Conservation (phyloP, 2,329 filamentous ascomycete genomes). For the Stagonosporopsis chrysanthemi region DNA sequence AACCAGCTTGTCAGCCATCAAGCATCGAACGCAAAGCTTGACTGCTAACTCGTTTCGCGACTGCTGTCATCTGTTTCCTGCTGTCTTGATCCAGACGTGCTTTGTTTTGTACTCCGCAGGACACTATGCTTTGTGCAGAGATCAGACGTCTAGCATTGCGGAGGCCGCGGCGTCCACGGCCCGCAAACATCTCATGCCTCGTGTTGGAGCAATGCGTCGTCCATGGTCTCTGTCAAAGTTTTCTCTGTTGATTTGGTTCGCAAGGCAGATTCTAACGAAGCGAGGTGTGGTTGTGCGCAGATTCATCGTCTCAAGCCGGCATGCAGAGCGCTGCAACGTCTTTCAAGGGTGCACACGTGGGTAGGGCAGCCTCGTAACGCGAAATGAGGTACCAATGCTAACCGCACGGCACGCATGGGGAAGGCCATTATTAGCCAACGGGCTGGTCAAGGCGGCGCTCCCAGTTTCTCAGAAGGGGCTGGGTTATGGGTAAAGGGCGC, state of each 20-base stretch:
- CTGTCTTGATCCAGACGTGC: conserved; percentile 9
- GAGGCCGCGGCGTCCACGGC: conserved; percentile 8
- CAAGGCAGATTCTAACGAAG: conserved; percentile 11
- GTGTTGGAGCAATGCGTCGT: background rate
- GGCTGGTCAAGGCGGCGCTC: conserved; percentile 5
- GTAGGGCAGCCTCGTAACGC: conserved; percentile 15
- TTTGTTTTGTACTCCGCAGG: conserved; percentile 17
- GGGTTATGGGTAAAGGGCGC: background rate
- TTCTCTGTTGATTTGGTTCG: background rate
- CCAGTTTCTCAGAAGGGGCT: background rate
- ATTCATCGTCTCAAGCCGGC: background rate
- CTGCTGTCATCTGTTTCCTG: conserved; percentile 11
- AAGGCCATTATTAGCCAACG: conserved; percentile 13
- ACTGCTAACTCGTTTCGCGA: conserved; percentile 13
- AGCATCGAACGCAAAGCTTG: conserved; percentile 16
- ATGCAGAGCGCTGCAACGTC: background rate
- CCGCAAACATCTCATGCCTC: conserved; percentile 9
- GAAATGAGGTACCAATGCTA: conserved; percentile 16
- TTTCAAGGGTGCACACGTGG: conserved; percentile 11
- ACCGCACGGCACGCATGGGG: conserved; percentile 4
- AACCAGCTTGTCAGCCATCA: conserved; percentile 3
- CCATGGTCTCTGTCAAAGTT: background rate
- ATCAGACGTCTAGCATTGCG: conserved; percentile 7
- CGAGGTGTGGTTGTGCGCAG: background rate
- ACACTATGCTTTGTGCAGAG: background rate